Evolutionary conservation across 2,329 filamentous ascomycete genomes (phyloP), one percentile per base, ranked within the genome.

Genomic region (Aureobasidium lini): DNA sequence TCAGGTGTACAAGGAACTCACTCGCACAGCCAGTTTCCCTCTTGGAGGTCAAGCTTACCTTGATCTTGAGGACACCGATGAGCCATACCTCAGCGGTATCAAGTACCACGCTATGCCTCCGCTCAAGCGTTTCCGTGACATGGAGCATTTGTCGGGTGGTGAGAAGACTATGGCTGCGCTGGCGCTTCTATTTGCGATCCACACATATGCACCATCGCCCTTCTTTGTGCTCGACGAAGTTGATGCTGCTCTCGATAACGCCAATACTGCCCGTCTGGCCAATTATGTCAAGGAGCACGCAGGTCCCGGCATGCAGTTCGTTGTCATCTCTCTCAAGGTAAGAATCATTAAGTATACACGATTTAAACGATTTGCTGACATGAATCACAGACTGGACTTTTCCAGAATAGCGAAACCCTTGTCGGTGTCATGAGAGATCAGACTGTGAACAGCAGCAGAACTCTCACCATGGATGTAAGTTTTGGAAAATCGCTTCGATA

Each of bases 81-180:
- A 95, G 69, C 94, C 94, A 0, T 99, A 97, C 72, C 83, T 96
- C 4, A 90, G 89, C 42, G 94, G 94, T 34, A 91, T 99, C 75
- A 96, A 96, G 71, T 99, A 99, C 75, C 92, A 97, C 71, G 95
- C 94, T 63, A 99, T 97, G 92, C 94, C 94, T 18, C 94, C 94
- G 1, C 84, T 96, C 63, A 99, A 99, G 77, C 90, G 94, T 47
- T 99, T 99, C 83, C 84, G 94, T 67, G 95, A 99, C 73, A 99
- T 99, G 94, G 94, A 99, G 73, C 94, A 96, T 71, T 79, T 99
- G 9, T 96, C 90, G 1, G 94, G 94, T 68, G 94, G 94, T 59
- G 94, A 99, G 76, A 99, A 99, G 80, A 99, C 94, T 0, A 99
- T 99, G 87, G 94, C 94, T 1, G 94, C 94, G 13, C 79, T 99